A percentile compares a stretch with the other conserved stretches of the same genome.
Evolutionary conservation across 176 grass and related monocot genomes (phyloP).

Genomic region (Hsuehochloa calcarea): DNA sequence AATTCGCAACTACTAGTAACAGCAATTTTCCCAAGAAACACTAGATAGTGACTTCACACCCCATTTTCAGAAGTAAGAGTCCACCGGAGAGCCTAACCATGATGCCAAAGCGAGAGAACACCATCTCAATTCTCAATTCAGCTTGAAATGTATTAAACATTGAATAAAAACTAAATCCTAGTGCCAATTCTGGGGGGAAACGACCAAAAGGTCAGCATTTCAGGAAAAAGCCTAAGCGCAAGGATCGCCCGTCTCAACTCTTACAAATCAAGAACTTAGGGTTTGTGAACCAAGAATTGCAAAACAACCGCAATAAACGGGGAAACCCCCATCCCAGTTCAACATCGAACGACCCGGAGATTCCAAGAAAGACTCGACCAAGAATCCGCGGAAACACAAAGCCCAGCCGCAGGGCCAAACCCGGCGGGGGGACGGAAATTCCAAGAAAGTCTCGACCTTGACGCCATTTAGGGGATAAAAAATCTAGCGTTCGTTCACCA

Average conservation of each 20-base stretch:
- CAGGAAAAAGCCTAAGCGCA: not conserved
- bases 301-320: not conserved
- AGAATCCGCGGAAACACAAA: not conserved
- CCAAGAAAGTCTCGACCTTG: conserved; percentile 2
- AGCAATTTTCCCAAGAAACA: conserved; percentile 21
- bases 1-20: not conserved
- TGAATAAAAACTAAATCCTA: not conserved
- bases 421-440: not conserved
- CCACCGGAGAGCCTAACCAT: not conserved
- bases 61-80: conserved; percentile 28
- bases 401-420: not conserved
- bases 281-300: not conserved
- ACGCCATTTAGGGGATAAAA: not conserved
- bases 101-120: not conserved
- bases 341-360: not conserved
- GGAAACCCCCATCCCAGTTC: not conserved
- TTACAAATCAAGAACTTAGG: not conserved
- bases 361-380: not conserved
- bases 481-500: not conserved
- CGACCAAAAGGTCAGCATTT: not conserved
- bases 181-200: not conserved
- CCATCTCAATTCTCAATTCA: not conserved
- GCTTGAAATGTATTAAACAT: not conserved
- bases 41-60: not conserved
- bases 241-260: not conserved